Conservation (phyloP, 352 stramenopile species). For the Phytophthora cajani region DNA sequence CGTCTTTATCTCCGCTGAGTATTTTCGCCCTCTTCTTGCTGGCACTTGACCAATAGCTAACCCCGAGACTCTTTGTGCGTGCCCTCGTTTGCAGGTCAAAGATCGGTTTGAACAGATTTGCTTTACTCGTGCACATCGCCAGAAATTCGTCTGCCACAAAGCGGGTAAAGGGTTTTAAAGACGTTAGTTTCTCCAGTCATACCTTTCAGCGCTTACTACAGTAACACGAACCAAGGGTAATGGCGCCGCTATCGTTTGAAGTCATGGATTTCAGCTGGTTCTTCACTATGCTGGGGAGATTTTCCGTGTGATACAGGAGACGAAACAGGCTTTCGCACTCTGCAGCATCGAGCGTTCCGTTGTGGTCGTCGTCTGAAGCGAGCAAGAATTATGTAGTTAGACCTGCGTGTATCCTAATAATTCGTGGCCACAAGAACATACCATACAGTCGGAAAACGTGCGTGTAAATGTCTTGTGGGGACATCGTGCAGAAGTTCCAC, state of each 20-base stretch:
- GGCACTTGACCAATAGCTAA: conserved; percentile 43
- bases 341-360: conserved; percentile 45
- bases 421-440: conserved; percentile 5
- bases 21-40: conserved; percentile 41
- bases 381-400: neutral
- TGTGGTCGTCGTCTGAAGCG: conserved; percentile 51
- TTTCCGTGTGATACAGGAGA: conserved; percentile 55
- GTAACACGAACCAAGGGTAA: conserved; percentile 26
- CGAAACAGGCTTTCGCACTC: conserved; percentile 65
- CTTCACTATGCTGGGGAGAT: conserved; percentile 43
- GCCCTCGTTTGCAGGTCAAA: conserved; percentile 48
- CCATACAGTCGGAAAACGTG: conserved; percentile 62
- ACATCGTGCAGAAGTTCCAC: conserved; percentile 73
- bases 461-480: conserved; percentile 36
- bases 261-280: conserved; percentile 44
- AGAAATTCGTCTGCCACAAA: conserved; percentile 48
- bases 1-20: conserved; percentile 27
- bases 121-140: conserved; percentile 44
- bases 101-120: conserved; percentile 48
- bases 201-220: neutral
- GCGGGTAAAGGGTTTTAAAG: neutral
- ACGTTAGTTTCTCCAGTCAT: conserved; percentile 1
- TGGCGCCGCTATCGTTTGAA: conserved; percentile 35
- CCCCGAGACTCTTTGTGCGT: conserved; percentile 43
- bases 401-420: neutral